Evolutionary conservation across 306 rosid genomes (phyloP).

Genomic region (Cicer bijugum): DNA sequence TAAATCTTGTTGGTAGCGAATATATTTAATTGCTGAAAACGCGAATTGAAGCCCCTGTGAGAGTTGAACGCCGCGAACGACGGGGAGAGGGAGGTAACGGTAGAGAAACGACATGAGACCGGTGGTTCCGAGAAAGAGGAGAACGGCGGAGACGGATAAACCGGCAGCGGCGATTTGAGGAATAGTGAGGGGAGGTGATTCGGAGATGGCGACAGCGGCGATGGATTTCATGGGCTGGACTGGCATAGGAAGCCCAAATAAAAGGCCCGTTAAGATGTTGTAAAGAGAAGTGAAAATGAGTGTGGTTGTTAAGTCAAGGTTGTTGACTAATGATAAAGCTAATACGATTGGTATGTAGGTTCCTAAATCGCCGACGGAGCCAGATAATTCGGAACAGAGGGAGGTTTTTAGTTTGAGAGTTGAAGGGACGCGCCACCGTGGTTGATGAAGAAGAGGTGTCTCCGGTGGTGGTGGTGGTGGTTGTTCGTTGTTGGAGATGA

Average conservation of each 20-base stretch:
- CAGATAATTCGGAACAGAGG: slow-evolving; percentile 64
- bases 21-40: slow-evolving; percentile 75
- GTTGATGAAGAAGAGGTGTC: slow-evolving; percentile 39
- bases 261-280: slow-evolving; percentile 74
- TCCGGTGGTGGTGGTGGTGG: slow-evolving; percentile 21
- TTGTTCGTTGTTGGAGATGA: slow-evolving; percentile 6
- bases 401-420: slow-evolving; percentile 58
- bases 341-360: slow-evolving; percentile 81
- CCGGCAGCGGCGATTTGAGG: slow-evolving; percentile 85
- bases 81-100: slow-evolving; percentile 79
- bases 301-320: slow-evolving; percentile 69
- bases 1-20: slow-evolving; percentile 61
- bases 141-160: slow-evolving; percentile 73
- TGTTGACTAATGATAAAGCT: slow-evolving; percentile 64
- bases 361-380: slow-evolving; percentile 84
- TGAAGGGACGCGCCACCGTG: slow-evolving; percentile 53
- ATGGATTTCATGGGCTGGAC: slow-evolving; percentile 96
- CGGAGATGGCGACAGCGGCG: slow-evolving; percentile 83
- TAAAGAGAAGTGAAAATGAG: slow-evolving; percentile 75
- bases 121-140: slow-evolving; percentile 64
- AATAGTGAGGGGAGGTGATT: slow-evolving; percentile 66
- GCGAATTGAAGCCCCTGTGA: slow-evolving; percentile 84
- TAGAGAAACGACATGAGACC: slow-evolving; percentile 84
- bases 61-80: slow-evolving; percentile 87
- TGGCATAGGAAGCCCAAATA: slow-evolving; percentile 89